phyloP scores from a whole-genome alignment of 1,284 basidiomycete genomes.

The Inonotus obliquus region DNA sequence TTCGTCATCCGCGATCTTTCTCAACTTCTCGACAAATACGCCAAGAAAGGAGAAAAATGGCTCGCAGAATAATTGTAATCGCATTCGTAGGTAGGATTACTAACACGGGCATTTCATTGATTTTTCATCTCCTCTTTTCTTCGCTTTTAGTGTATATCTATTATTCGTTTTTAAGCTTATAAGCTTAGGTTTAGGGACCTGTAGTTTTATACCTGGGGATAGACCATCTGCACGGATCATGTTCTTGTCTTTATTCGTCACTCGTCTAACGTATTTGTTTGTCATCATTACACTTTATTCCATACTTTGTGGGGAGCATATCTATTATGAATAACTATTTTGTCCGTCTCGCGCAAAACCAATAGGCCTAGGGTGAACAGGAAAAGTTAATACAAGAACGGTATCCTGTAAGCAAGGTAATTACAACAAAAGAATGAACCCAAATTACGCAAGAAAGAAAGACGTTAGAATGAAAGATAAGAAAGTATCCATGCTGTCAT shows the following conservation, averaged over 20 bases:
- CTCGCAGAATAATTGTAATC: constrained; percentile 54
- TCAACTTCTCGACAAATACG: constrained; percentile 86
- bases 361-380: neutral
- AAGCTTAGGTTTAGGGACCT: constrained; percentile 6
- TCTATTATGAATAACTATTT: neutral
- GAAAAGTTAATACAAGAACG: neutral
- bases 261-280: constrained; percentile 9
- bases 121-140: neutral
- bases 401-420: too few species aligned
- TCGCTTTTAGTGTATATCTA: constrained; percentile 16
- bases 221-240: constrained; percentile 15
- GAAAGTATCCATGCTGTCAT: too few species aligned
- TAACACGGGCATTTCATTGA: neutral
- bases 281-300: constrained; percentile 6
- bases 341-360: neutral
- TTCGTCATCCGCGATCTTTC: constrained; percentile 87
- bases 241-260: neutral
- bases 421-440: too few species aligned
- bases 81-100: neutral
- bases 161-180: constrained; percentile 1
- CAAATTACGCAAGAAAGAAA: too few species aligned
- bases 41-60: constrained; percentile 87
- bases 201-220: constrained; percentile 17
- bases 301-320: neutral
- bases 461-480: too few species aligned